A percentile compares a stretch with the other conserved stretches of the same genome.
Conservation (phyloP, 495 filamentous ascomycete genomes). For the Aspergillus nidulans region DNA sequence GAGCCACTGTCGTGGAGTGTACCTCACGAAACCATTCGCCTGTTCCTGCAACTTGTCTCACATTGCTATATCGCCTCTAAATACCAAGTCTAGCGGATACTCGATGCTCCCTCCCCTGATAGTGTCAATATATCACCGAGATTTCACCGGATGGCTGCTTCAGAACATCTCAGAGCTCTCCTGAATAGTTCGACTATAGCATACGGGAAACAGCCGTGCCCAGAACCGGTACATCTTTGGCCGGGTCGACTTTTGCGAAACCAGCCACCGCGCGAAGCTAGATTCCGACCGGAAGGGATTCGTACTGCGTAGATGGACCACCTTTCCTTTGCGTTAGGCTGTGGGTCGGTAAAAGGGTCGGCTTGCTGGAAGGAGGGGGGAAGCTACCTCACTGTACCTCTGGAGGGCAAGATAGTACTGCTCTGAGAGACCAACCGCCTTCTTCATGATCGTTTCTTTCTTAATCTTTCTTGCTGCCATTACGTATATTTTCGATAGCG, state of each 20-base stretch:
- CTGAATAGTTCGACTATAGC: conserved; percentile 31
- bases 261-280: conserved; percentile 33
- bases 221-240: conserved; percentile 30
- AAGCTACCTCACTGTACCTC: conserved; percentile 32
- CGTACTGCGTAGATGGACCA: conserved; percentile 31
- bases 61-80: conserved; percentile 1
- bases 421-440: conserved; percentile 24
- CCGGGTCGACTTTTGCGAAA: conserved; percentile 21
- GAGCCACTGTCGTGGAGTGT: neutral
- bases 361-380: neutral
- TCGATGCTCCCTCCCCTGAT: neutral
- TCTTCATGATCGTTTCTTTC: conserved; percentile 17
- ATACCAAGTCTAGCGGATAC: neutral
- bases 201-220: conserved; percentile 35
- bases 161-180: conserved; percentile 25
- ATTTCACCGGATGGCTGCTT: neutral
- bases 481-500: conserved; percentile 22
- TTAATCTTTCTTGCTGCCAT: conserved; percentile 26
- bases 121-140: neutral
- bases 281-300: conserved; percentile 30
- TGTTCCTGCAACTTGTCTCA: conserved; percentile 11
- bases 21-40: conserved; percentile 3
- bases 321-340: conserved; percentile 20
- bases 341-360: neutral
- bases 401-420: conserved; percentile 27